These are phyloP conservation scores for Cyberlindnera maritima DNA, from an alignment of 805 yeast species.

Conservation along the genomic window DNA sequence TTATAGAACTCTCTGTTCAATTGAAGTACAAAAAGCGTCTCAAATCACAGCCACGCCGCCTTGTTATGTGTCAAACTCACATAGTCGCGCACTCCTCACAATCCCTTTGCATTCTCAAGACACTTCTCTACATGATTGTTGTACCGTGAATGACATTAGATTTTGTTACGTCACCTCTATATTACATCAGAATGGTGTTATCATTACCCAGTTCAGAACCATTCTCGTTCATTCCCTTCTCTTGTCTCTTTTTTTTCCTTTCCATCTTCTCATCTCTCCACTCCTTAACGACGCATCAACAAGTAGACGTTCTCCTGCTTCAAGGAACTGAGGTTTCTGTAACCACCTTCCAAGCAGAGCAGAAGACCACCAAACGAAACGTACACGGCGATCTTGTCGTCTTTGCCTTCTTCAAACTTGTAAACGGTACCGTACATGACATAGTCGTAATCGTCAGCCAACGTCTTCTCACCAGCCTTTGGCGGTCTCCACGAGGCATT, in stretches of 20 bases:
- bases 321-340: conserved; percentile 80
- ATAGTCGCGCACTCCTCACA: too few relatives aligned
- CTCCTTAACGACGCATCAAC: conserved; percentile 61
- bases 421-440: conserved; percentile 98
- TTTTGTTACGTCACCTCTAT: not conserved
- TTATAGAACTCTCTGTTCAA: too few relatives aligned
- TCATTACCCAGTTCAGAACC: not conserved
- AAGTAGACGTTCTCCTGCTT: conserved; percentile 94
- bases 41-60: too few relatives aligned
- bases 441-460: conserved; percentile 96
- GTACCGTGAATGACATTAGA: not conserved
- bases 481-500: conserved; percentile 54
- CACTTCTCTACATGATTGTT: too few relatives aligned
- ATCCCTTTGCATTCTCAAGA: too few relatives aligned
- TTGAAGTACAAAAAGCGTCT: too few relatives aligned
- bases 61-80: too few relatives aligned
- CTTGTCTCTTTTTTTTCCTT: too few relatives aligned
- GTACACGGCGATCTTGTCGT: conserved; percentile 70
- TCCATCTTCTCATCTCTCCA: not conserved
- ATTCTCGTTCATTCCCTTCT: not conserved
- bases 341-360: conserved; percentile 92
- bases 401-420: conserved; percentile 85
- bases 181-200: not conserved
- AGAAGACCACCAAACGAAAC: conserved; percentile 95
- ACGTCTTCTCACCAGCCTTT: conserved; percentile 73